Base-by-base conservation (phyloP, 192 early-diverging fungal species). In the Spizellomyces sp. region DNA sequence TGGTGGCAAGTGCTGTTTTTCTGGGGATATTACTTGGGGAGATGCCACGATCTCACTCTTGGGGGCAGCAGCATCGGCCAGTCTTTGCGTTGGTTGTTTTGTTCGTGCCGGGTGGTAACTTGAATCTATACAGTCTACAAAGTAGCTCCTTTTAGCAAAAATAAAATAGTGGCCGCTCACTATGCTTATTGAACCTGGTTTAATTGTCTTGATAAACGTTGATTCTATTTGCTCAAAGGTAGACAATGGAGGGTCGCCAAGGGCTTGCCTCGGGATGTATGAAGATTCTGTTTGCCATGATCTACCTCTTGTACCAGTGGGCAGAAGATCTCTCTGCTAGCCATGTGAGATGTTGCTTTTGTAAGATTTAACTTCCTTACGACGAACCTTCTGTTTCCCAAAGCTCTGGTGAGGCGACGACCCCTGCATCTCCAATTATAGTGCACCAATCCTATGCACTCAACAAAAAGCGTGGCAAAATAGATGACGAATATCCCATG, bases 231-330 rank as follows among this genome's bases (percentile, higher is more conserved):
- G 48, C 47, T 80, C 75, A 61, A 85, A 82, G 8, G 73, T 68
- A n/a, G 63, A 46, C 21, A 81, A 52, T 6, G 81, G 79, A 21
- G 70, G 68, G 21, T 80, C 62, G 14, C 64, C 65, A 1, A 42
- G n/a, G 6, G 41, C 36, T 8, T 55, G 66, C 19, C 69, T 44
- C 12, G 83, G 84, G 44, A 83, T 71, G 50, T 80, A 79, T 5
- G 84, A 86, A 10, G 59, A 64, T n/a, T 78, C 84, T 59, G 75
- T 75, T 42, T 74, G 54, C 84, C 84, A 86, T 19, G 80, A 76
- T 61, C 80, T 41, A 4, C 84, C 84, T 9, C 79, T 59, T 3
- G 84, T 86, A 45, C 83, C 79, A 27, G 79, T 85, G 6, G 83
- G 83, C 48, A 85, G 61, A 12, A 80, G 47, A 57, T 83, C 73